Evolutionary conservation across 129 eudicot genomes (phyloP).

Genomic region (Deinandra increscens): DNA sequence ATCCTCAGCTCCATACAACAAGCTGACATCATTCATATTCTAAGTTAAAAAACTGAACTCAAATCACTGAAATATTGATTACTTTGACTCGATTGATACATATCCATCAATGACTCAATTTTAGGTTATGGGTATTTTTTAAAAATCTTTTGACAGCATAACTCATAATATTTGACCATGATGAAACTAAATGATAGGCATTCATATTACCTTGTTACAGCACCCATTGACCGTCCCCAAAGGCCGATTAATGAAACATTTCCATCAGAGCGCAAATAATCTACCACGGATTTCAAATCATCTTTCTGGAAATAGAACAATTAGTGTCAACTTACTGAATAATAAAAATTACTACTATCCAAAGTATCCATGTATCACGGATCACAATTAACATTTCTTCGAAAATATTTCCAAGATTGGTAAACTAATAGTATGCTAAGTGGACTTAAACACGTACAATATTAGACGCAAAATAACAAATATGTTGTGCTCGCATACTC

Average conservation of each 20-base stretch:
- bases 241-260: slow-evolving; percentile 83
- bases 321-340: slow-evolving; percentile 8
- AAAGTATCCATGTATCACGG: background rate
- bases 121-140: background rate
- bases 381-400: background rate
- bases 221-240: slow-evolving; percentile 99
- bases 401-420: background rate
- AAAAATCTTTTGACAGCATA: slow-evolving; percentile 3
- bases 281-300: slow-evolving; percentile 86
- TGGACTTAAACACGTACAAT: background rate
- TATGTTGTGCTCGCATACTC: background rate
- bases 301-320: slow-evolving; percentile 65
- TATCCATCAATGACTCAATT: background rate
- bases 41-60: slow-evolving; percentile 30
- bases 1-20: slow-evolving; percentile 98
- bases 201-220: slow-evolving; percentile 75
- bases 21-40: slow-evolving; percentile 52
- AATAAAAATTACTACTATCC: slow-evolving; percentile 8
- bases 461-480: background rate
- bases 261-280: slow-evolving; percentile 78
- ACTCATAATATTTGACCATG: background rate
- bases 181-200: background rate
- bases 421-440: background rate
- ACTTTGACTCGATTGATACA: background rate
- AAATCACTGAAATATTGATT: background rate